A percentile compares a stretch with the other conserved stretches of the same genome.
Evolutionary conservation across 164 flowering plant genomes (phyloP).

Genomic region (Magnolia sinica): DNA sequence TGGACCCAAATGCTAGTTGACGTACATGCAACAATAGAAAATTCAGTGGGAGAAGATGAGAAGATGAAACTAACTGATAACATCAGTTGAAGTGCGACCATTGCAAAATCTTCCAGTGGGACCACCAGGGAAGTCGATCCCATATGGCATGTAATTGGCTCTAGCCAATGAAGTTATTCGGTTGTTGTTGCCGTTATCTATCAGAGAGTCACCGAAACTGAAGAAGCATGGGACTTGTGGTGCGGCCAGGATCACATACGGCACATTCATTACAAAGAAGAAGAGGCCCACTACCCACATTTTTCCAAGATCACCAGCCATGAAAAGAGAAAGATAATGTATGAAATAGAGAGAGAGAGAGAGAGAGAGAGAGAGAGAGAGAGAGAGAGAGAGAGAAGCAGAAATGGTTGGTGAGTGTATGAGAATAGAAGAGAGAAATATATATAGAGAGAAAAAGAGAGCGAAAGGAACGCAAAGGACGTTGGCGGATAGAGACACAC

Average conservation of each 20-base stretch:
- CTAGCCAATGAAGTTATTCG: slow-evolving; percentile 42
- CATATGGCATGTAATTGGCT: slow-evolving; percentile 66
- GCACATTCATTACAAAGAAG: not conserved
- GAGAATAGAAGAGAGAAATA: no score
- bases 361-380: not conserved
- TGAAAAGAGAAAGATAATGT: not conserved
- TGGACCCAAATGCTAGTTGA: no score
- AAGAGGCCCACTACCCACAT: not conserved
- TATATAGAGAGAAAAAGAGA: no score
- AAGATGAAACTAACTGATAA: slow-evolving; percentile 34
- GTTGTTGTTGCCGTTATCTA: slow-evolving; percentile 69
- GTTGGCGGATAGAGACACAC: no score
- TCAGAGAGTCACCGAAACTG: slow-evolving; percentile 73
- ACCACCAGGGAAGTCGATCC: slow-evolving; percentile 60
- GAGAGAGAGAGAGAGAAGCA: not conserved
- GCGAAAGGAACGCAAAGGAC: no score
- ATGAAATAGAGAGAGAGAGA: not conserved
- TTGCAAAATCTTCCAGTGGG: slow-evolving; percentile 46
- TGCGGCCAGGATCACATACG: not conserved
- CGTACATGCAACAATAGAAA: no score
- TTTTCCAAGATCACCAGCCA: not conserved
- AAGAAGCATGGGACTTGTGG: slow-evolving; percentile 43
- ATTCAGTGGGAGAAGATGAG: not conserved
- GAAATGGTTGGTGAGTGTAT: no score
- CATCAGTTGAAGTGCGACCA: slow-evolving; percentile 48